Percentiles rank a stretch among this genome's conserved stretches.
phyloP scores from a whole-genome alignment of 345 rosid genomes.

The Mallotus nudiflorus region DNA sequence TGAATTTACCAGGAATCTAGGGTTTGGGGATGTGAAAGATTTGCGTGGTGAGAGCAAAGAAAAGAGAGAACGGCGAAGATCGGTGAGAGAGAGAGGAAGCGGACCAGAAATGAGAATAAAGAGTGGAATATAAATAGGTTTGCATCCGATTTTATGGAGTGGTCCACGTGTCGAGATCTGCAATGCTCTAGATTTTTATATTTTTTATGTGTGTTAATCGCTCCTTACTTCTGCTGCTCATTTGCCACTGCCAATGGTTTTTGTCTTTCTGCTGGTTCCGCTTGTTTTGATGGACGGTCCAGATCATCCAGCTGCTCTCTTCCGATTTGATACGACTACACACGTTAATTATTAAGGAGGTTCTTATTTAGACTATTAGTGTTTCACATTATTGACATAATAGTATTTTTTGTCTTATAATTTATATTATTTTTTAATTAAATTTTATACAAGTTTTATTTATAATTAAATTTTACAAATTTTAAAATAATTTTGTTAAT shows the following conservation, averaged over 20 bases:
- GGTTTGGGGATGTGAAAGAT: slow-evolving; percentile 20
- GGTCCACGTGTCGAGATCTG: slow-evolving; percentile 69
- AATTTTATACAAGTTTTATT: no score
- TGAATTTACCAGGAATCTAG: slow-evolving; percentile 13
- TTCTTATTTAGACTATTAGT: no score
- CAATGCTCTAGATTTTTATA: background rate
- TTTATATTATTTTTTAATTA: no score
- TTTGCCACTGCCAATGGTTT: background rate
- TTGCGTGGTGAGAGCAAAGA: background rate
- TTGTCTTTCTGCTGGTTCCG: no score
- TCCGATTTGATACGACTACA: no score
- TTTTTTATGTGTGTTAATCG: background rate
- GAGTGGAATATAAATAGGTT: slow-evolving; percentile 96
- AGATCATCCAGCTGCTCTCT: no score
- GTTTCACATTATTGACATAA: no score
- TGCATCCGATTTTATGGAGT: slow-evolving; percentile 72
- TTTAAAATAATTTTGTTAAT: no score
- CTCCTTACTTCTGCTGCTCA: background rate
- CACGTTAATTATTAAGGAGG: no score
- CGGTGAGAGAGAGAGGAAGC: slow-evolving; percentile 37
- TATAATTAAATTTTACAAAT: no score
- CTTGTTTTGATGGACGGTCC: no score
- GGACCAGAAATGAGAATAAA: slow-evolving; percentile 60
- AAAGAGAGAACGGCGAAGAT: slow-evolving; percentile 4
- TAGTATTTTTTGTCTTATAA: no score